Evolutionary conservation across 495 filamentous ascomycete genomes (phyloP), one percentile per base, ranked within the genome.

Genomic region (Xylaria flabelliformis): DNA sequence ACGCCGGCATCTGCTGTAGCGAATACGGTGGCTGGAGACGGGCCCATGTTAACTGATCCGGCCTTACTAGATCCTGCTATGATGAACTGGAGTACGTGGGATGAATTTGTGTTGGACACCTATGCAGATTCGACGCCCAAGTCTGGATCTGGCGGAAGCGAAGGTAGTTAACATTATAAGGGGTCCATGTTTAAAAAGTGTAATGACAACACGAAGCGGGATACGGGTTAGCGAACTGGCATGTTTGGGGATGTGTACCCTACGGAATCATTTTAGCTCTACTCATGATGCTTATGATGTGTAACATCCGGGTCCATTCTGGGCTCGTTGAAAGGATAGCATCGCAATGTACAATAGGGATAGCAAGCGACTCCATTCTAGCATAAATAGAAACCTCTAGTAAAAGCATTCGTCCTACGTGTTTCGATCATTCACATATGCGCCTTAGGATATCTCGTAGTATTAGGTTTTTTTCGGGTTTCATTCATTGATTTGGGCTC

Each of bases 41-140:
- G 32, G 26, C n/a, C 48, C 19, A 41, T 24, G 10, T 26, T 48
- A 5, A 21, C 19, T 8, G 51, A 69, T n/a, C 36, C 50, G 9
- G 39, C n/a, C 4, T 34, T 58, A 6, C 50, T 44, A 2, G 42
- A 69, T 9, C 66, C 65, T 34, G 39, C 56, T 29, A 68, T 55
- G 74, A 77, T 71, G 74, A 74, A 80, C 50, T 77, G 76, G 80
- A 74, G 74, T 24, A 74, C 74, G 4, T 81, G 80, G 80, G 74
- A 81, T 32, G 80, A 81, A 29, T 81, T 81, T 53, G 73, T 81
- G 29, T 58, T 46, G 26, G 80, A 81, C 29, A 77, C 80, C 2
- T 74, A 72, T 41, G 74, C 65, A 4, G 69, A 77, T 29, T 41
- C 13, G 0, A 61, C 53, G 24, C 55, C 53, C 29, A 64, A 68